A percentile compares a stretch with the other conserved stretches of the same genome.
Evolutionary conservation across 2,329 filamentous ascomycete species (phyloP).

Genomic region (Ceratocystis destructans): DNA sequence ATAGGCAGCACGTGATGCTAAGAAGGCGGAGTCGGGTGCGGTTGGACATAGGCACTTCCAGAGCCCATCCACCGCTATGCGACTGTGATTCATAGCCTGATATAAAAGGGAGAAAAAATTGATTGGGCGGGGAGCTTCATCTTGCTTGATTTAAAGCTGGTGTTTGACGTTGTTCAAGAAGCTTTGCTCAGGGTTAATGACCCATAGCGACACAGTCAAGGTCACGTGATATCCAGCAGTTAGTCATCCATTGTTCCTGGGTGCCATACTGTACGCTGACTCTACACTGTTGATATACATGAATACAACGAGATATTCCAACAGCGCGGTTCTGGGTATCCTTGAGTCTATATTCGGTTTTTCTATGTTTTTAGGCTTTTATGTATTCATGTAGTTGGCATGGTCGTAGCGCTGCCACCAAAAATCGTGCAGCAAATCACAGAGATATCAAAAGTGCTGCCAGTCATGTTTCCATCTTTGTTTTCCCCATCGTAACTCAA

Average conservation of each 20-base stretch:
- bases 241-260: background rate
- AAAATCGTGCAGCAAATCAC: slow-evolving; percentile 1
- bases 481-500: background rate
- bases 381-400: background rate
- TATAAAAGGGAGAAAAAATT: background rate
- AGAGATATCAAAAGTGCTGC: slow-evolving; percentile 5
- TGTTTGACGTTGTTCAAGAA: background rate
- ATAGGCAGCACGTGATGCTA: background rate
- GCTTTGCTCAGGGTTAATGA: slow-evolving; percentile 2
- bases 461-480: background rate
- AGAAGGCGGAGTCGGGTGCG: slow-evolving; percentile 12
- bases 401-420: background rate
- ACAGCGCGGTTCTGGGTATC: slow-evolving; percentile 14
- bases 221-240: background rate
- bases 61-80: slow-evolving; percentile 36
- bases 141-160: background rate
- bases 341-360: slow-evolving; percentile 15
- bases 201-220: background rate
- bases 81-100: slow-evolving; percentile 7
- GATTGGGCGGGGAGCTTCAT: background rate
- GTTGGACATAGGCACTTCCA: slow-evolving; percentile 51
- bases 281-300: background rate
- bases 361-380: slow-evolving; percentile 18
- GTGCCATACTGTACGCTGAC: background rate
- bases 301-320: background rate